Evolutionary conservation across 2,329 filamentous ascomycete genomes (phyloP).

Genomic region (Ascochyta koolunga): DNA sequence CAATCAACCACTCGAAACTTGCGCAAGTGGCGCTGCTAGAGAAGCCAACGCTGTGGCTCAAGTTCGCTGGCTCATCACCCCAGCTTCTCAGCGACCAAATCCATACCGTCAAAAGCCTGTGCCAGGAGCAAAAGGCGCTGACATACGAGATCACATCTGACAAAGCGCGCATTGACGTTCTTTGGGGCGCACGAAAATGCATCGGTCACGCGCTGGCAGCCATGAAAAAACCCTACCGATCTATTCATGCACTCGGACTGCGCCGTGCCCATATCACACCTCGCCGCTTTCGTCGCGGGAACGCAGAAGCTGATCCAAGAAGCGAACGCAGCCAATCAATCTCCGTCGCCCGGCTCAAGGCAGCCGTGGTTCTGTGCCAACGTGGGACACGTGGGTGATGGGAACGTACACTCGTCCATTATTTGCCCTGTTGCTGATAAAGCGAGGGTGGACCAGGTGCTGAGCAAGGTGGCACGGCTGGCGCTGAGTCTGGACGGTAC

Average conservation of each 20-base stretch:
- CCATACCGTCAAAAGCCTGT: conserved; percentile 64
- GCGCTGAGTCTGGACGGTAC: conserved; percentile 84
- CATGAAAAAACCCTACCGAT: conserved; percentile 62
- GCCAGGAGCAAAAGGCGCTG: conserved; percentile 62
- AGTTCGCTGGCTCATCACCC: conserved; percentile 67
- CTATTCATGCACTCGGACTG: conserved; percentile 77
- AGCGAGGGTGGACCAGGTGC: conserved; percentile 30
- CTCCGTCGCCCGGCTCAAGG: background rate
- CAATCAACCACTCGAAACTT: conserved; percentile 67
- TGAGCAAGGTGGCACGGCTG: conserved; percentile 72
- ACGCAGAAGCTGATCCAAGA: conserved; percentile 68
- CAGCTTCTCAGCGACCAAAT: conserved; percentile 77
- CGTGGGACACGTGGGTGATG: conserved; percentile 76
- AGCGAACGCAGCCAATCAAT: background rate
- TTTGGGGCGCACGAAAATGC: conserved; percentile 77
- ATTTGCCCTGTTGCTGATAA: conserved; percentile 36
- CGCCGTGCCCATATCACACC: conserved; percentile 73
- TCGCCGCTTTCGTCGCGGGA: conserved; percentile 75
- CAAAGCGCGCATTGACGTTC: conserved; percentile 64
- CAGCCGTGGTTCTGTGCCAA: conserved; percentile 52
- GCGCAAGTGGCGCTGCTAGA: conserved; percentile 67
- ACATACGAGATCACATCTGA: conserved; percentile 69
- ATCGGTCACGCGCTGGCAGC: conserved; percentile 73
- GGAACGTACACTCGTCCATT: conserved; percentile 46
- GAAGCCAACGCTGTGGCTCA: conserved; percentile 73